A percentile compares a stretch with the other conserved stretches of the same genome.
phyloP scores from a whole-genome alignment of 2,329 filamentous ascomycete genomes.

The Aureobasidium leucospermi region DNA sequence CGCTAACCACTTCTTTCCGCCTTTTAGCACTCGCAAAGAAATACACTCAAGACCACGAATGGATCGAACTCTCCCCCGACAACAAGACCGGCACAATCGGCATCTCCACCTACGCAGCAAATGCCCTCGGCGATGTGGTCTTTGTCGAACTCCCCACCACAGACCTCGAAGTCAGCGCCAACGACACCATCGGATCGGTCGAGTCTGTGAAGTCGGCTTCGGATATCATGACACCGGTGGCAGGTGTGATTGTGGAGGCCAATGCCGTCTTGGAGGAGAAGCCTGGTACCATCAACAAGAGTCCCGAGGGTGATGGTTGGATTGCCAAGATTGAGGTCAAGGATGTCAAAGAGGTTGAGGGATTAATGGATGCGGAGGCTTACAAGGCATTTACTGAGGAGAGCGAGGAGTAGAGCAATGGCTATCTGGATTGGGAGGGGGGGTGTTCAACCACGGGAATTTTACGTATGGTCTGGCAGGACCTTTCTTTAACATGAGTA shows the following conservation, averaged over 20 bases:
- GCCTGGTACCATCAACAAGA: constrained; percentile 80
- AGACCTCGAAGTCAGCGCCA: constrained; percentile 60
- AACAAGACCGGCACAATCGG: constrained; percentile 55
- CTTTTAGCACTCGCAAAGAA: constrained; percentile 59
- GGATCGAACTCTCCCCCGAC: constrained; percentile 82
- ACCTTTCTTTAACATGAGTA: neutral
- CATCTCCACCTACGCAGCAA: constrained; percentile 85
- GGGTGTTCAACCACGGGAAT: constrained; percentile 5
- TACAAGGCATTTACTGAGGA: constrained; percentile 70
- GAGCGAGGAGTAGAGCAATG: constrained; percentile 9
- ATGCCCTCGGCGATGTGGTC: constrained; percentile 91
- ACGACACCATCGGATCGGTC: constrained; percentile 86
- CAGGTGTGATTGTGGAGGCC: constrained; percentile 65
- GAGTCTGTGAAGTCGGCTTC: constrained; percentile 98
- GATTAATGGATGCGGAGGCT: constrained; percentile 66
- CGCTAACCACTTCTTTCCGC: neutral
- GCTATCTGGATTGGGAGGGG: neutral
- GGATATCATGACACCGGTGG: constrained; percentile 86
- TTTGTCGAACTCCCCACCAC: constrained; percentile 85
- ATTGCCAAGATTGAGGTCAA: constrained; percentile 78
- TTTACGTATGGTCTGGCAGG: neutral
- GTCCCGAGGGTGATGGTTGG: constrained; percentile 87
- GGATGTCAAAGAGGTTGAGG: constrained; percentile 63
- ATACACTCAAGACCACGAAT: constrained; percentile 97
- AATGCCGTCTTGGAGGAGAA: constrained; percentile 76